Percentiles rank a stretch among this genome's conserved stretches.
Conservation (phyloP, 495 filamentous ascomycete genomes). For the Penicillium parvum region DNA sequence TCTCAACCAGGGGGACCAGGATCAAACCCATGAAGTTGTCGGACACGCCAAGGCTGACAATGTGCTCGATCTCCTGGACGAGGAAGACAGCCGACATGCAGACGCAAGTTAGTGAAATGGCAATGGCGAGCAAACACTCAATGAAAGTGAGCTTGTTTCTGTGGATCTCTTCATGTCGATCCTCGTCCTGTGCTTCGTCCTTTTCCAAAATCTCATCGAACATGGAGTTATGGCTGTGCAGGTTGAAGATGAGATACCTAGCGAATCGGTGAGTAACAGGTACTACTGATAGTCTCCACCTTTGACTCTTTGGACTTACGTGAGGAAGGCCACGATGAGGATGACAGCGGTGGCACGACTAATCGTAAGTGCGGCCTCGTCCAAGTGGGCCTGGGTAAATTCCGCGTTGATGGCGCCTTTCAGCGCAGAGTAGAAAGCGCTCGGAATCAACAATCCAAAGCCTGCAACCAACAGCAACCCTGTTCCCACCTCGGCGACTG, state of each 20-base stretch:
- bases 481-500: constrained; percentile 75
- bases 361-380: constrained; percentile 54
- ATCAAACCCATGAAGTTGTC: constrained; percentile 81
- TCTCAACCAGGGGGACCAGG: constrained; percentile 75
- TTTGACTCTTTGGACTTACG: constrained; percentile 27
- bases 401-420: constrained; percentile 30
- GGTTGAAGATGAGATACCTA: constrained; percentile 77
- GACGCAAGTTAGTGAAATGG: constrained; percentile 66
- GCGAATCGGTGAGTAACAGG: constrained; percentile 8
- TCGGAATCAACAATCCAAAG: constrained; percentile 77
- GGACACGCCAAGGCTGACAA: constrained; percentile 64
- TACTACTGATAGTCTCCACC: no score
- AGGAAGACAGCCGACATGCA: constrained; percentile 76
- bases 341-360: constrained; percentile 74
- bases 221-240: constrained; percentile 75
- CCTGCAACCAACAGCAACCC: constrained; percentile 78
- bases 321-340: constrained; percentile 69
- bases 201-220: constrained; percentile 66
- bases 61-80: constrained; percentile 71
- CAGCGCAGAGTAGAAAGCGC: constrained; percentile 67
- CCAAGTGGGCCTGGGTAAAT: constrained; percentile 37
- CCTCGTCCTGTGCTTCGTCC: constrained; percentile 68
- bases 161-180: constrained; percentile 57
- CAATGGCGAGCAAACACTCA: constrained; percentile 67
- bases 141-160: constrained; percentile 73